A percentile compares a stretch with the other conserved stretches of the same genome.
Evolutionary conservation across 1,284 basidiomycete species (phyloP).

Genomic region (Volvariella surrecta): DNA sequence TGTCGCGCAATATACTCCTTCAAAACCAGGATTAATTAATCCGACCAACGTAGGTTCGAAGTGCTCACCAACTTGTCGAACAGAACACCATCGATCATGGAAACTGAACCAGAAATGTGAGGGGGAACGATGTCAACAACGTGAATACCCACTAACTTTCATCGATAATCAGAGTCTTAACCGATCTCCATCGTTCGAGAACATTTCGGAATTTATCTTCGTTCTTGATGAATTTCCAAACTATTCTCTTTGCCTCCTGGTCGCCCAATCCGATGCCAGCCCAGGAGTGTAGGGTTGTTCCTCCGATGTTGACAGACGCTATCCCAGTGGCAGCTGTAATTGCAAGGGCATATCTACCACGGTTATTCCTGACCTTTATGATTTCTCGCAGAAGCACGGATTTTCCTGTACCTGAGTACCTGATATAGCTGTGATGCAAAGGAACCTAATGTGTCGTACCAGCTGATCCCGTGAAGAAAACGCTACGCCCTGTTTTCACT

Average conservation of each 20-base stretch:
- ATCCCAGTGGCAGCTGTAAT: constrained; percentile 92
- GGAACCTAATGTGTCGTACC: constrained; percentile 28
- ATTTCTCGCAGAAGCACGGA: constrained; percentile 87
- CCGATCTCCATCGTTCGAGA: constrained; percentile 62
- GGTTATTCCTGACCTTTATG: constrained; percentile 1
- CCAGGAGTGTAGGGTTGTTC: constrained; percentile 86
- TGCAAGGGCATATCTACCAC: constrained; percentile 47
- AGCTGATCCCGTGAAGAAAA: constrained; percentile 81
- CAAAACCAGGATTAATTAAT: not conserved
- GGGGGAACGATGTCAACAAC: not conserved
- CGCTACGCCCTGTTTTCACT: constrained; percentile 24
- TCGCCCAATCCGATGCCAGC: constrained; percentile 80
- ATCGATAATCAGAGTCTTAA: constrained; percentile 82
- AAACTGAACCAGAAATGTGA: constrained; percentile 42
- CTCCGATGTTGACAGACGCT: constrained; percentile 85
- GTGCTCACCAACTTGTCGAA: constrained; percentile 72
- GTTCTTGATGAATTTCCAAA: constrained; percentile 39
- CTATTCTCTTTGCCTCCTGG: constrained; percentile 48
- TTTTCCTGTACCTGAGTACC: constrained; percentile 70
- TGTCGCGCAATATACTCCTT: constrained; percentile 50
- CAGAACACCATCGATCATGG: constrained; percentile 85
- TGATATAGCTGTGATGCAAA: constrained; percentile 16
- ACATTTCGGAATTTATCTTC: constrained; percentile 57
- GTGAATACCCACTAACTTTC: constrained; percentile 62
- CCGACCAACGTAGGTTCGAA: not conserved